Conservation (phyloP, 148 eudicot genomes). For the Silene conica region DNA sequence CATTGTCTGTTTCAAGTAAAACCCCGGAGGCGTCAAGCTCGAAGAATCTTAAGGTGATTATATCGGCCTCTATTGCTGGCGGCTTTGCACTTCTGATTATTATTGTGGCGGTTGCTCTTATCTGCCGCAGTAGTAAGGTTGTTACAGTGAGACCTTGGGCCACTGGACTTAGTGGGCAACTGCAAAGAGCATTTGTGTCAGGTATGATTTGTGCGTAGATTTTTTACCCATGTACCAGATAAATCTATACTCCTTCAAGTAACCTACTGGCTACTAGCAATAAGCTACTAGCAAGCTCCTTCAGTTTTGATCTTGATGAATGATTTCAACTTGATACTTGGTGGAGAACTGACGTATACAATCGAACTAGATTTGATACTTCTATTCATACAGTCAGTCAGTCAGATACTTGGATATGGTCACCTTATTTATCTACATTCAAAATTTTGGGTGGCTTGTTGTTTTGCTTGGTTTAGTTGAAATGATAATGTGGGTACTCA, state of each 20-base stretch:
- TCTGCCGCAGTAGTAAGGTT: slow-evolving; percentile 46
- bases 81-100: slow-evolving; percentile 37
- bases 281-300: not conserved
- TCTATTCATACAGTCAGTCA: too few relatives aligned
- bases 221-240: not conserved
- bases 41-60: slow-evolving; percentile 26
- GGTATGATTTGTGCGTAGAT: slow-evolving; percentile 33
- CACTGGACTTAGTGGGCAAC: slow-evolving; percentile 83
- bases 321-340: too few relatives aligned
- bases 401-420: too few relatives aligned
- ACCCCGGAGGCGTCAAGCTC: slow-evolving; percentile 18
- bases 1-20: slow-evolving; percentile 30
- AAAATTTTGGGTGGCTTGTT: too few relatives aligned
- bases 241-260: not conserved
- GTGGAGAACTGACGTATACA: too few relatives aligned
- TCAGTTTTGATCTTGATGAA: not conserved
- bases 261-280: not conserved
- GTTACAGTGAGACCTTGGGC: slow-evolving; percentile 79
- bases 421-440: too few relatives aligned
- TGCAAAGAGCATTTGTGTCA: slow-evolving; percentile 77
- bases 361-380: too few relatives aligned
- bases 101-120: slow-evolving; percentile 27
- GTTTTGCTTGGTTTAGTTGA: too few relatives aligned
- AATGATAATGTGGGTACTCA: too few relatives aligned
- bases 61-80: slow-evolving; percentile 37